Evolutionary conservation across 2,329 filamentous ascomycete species (phyloP), one percentile per base, ranked within the genome.

Genomic region (Talaromyces sp.): DNA sequence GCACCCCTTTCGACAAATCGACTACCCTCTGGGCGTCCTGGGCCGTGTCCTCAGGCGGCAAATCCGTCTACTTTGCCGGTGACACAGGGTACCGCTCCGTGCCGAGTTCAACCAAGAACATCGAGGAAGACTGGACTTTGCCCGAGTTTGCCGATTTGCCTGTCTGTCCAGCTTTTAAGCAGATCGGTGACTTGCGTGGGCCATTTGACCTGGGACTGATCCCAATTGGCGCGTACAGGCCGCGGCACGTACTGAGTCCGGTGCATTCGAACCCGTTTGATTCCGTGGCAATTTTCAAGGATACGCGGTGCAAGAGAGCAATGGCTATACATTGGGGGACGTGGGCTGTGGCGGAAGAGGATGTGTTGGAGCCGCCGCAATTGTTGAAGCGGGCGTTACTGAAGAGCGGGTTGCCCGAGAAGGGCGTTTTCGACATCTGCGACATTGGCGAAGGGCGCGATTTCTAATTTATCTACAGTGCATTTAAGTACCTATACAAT

Each of bases 121-220:
- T 80, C 66, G 41, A 45, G 41, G 89, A 93, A 75, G 90, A 93
- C 78, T 92, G 91, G 75, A 84, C 41, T 81, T 13, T 11, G 19
- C 79, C 85, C 1, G 84, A 87, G 62, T 87, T 87, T 70, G 81
- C 86, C n/a, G 78, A 87, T 54, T 65, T 74, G 2, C 91, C 92
- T 9, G 79, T 82, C 45, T 93, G 90, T 74, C 92, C 92, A 3
- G 90, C 92, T 60, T 96, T 96, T 80, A 83, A 84, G 66, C 83
- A 93, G 74, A 93, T 96, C 70, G 92, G 92, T 66, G 78, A 85
- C 14, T 82, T 88, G 52, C 83, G 91, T 50, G 92, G 92, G 0
- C 90, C 91, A 0, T 95, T 96, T 72, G 91, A 96, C 75, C 83
- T 96, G 8, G 92, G 92, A 0, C 79, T 96, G 60, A 92, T 96